Evolutionary conservation across 2,329 filamentous ascomycete species (phyloP).

Genomic region (Monilinia aucupariae): DNA sequence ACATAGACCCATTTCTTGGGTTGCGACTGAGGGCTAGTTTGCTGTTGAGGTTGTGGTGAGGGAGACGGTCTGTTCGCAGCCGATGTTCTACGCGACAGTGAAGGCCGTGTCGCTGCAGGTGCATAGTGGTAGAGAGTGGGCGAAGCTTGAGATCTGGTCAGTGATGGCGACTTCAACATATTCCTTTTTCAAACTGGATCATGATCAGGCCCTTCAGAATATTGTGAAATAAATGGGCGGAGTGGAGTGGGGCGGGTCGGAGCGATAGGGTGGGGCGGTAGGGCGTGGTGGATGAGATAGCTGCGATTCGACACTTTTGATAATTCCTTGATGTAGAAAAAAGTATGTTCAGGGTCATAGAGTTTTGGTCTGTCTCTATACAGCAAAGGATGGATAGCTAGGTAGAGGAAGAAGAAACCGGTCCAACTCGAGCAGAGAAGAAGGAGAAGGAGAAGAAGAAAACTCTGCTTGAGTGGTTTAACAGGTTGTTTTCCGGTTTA

Average conservation of each 20-base stretch:
- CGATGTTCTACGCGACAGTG: conserved; percentile 28
- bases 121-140: conserved; percentile 33
- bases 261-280: conserved; percentile 3
- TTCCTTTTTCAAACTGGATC: conserved; percentile 23
- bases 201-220: conserved; percentile 21
- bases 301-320: conserved; percentile 15
- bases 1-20: conserved; percentile 23
- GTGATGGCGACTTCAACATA: conserved; percentile 32
- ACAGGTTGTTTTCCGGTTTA: too few species aligned
- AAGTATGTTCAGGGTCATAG: not conserved
- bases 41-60: conserved; percentile 15
- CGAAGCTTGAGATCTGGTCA: conserved; percentile 29
- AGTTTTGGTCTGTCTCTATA: not conserved
- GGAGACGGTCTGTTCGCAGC: conserved; percentile 22
- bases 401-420: too few species aligned
- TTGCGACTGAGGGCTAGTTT: conserved; percentile 22
- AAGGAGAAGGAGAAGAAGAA: too few species aligned
- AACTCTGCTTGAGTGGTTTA: too few species aligned
- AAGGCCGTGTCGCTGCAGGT: conserved; percentile 24
- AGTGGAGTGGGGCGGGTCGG: conserved; percentile 16
- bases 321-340: not conserved
- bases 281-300: not conserved
- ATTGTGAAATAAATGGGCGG: conserved; percentile 6
- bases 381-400: not conserved
- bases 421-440: too few species aligned